A percentile compares a stretch with the other conserved stretches of the same genome.
These are phyloP conservation scores for Inga laurina DNA, from an alignment of 306 rosid species.

Conservation along the genomic window DNA sequence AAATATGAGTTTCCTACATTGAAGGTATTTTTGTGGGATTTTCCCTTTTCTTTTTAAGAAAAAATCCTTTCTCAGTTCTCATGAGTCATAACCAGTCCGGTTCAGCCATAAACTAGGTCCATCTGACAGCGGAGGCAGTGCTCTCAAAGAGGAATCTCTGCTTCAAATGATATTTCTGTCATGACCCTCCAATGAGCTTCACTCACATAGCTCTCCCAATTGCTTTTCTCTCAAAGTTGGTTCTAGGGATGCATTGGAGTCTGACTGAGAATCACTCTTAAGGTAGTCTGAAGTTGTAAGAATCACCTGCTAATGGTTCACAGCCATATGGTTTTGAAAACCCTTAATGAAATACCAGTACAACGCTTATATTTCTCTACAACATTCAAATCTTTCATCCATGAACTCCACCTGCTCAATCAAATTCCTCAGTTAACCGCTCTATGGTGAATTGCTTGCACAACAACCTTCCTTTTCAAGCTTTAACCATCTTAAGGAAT, in stretches of 20 bases:
- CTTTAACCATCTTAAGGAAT: slow-evolving; percentile 53
- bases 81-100: no score
- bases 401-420: slow-evolving; percentile 55
- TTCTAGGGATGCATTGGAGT: neutral
- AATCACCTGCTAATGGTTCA: slow-evolving; percentile 42
- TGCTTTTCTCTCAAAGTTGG: neutral
- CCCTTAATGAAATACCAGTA: slow-evolving; percentile 19
- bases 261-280: neutral
- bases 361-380: slow-evolving; percentile 13
- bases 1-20: no score
- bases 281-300: neutral
- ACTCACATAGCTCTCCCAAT: neutral
- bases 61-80: no score
- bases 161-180: neutral
- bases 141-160: neutral
- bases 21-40: no score
- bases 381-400: slow-evolving; percentile 33
- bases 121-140: no score
- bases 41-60: no score
- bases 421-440: slow-evolving; percentile 50
- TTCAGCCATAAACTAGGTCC: no score
- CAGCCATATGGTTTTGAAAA: slow-evolving; percentile 46
- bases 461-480: slow-evolving; percentile 42
- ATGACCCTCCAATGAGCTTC: neutral
- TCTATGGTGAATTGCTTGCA: slow-evolving; percentile 49